Base-by-base conservation (phyloP, 768 basidiomycete genomes). In the Podaxis pistillaris region DNA sequence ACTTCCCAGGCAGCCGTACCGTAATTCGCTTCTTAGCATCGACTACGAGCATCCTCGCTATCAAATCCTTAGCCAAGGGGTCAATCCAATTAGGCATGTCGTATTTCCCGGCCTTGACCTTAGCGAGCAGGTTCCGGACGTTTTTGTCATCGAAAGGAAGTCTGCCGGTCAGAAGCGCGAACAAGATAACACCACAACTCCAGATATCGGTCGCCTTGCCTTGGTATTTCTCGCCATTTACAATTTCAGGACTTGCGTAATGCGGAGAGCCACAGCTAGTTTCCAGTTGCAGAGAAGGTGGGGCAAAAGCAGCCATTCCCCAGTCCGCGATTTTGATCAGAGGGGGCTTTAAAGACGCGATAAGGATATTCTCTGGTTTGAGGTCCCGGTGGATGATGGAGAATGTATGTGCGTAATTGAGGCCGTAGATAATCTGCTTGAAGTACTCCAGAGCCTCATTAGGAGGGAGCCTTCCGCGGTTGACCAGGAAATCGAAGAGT, bases 361-460 rank as follows among this genome's bases (percentile, higher is more conserved):
- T 90, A 41, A 99, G 81, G 56, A 98, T 91, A 71, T 98, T 98
- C 79, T 98, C 96, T 2, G 96, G 96, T 74, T 98, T 98, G 68
- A 99, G 86, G 75, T 99, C 96, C 26, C 96, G 92, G 76, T 98
- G 96, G 64, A 94, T 94, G 76, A 98, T 97, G 66, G 95, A 96
- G 80, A 97, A 97, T 0, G 92, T 88, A 73, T 98, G 96, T 56
- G 96, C 96, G 68, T 98, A 99, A 78, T 94, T 93, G 69, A 98
- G 88, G 36, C 93, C 96, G 62, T 91, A 89, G 71, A 98, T 85
- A 67, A 98, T 93, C 70, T 99, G 96, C 71, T 94, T 94, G 81
- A 98, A 98, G 78, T 91, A 96, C 26, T 87, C 85, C 37, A 94
- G 81, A 49, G 96, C 96, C 72, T 98, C 93, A 22, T 85, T 78